phyloP scores from a whole-genome alignment of 768 basidiomycete genomes.

The Leucocoprinus sp. region DNA sequence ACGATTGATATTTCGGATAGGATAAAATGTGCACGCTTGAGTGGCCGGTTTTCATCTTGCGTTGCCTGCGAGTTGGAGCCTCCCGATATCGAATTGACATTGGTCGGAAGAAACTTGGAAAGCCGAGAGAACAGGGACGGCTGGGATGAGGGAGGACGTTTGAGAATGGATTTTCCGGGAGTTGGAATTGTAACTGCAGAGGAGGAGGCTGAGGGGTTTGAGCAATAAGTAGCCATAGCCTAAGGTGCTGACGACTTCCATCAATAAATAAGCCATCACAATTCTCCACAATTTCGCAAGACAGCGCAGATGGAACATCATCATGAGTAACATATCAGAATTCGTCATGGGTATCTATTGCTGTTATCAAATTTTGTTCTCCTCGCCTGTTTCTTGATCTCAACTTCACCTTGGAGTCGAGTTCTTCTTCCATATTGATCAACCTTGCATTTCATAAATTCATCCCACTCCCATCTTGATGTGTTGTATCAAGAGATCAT shows the following conservation, averaged over 20 bases:
- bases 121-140: constrained; percentile 66
- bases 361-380: constrained; percentile 11
- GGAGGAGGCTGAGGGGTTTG: constrained; percentile 47
- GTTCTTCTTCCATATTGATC: constrained; percentile 15
- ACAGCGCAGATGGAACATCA: too few species aligned
- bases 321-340: too few species aligned
- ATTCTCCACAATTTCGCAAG: too few species aligned
- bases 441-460: too few species aligned
- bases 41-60: constrained; percentile 41
- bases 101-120: constrained; percentile 59
- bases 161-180: constrained; percentile 76
- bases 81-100: constrained; percentile 14
- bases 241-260: background rate
- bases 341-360: too few species aligned
- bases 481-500: too few species aligned
- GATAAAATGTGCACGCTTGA: constrained; percentile 89
- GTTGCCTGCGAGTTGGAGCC: background rate
- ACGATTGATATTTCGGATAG: constrained; percentile 78
- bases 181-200: constrained; percentile 75
- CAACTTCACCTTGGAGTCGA: constrained; percentile 12
- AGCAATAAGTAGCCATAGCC: constrained; percentile 25
- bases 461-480: too few species aligned
- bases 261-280: constrained; percentile 5
- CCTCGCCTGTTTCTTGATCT: constrained; percentile 6
- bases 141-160: constrained; percentile 62